These are phyloP conservation scores for Auriscalpium vulgare DNA, from an alignment of 768 basidiomycete species.

Conservation along the genomic window DNA sequence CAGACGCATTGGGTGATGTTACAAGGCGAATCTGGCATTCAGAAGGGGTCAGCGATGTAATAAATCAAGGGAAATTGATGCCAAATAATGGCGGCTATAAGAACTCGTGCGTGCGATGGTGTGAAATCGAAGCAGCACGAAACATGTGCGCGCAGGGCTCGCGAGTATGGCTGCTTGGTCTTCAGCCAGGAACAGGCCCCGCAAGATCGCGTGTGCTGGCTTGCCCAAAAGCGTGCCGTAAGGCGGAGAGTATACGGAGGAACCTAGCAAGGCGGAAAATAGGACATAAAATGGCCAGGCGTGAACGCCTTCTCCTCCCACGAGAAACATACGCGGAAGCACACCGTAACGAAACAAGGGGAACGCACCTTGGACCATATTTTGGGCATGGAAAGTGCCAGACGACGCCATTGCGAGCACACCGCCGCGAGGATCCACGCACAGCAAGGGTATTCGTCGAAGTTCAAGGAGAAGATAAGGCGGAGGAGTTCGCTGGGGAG, in stretches of 20 bases:
- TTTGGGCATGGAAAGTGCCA: slow-evolving; percentile 56
- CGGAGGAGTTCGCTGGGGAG: slow-evolving; percentile 68
- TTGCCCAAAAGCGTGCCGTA: not conserved
- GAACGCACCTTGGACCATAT: slow-evolving; percentile 67
- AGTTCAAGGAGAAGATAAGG: slow-evolving; percentile 62
- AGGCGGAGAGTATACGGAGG: not conserved
- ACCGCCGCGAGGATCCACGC: slow-evolving; percentile 73
- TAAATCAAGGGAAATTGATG: slow-evolving; percentile 6
- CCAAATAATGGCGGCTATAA: not conserved
- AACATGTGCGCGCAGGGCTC: too few species aligned
- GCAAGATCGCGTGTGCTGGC: not conserved
- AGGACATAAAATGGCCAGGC: not conserved
- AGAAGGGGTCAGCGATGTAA: slow-evolving; percentile 9
- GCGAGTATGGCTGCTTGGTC: too few species aligned
- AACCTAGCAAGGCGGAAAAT: not conserved
- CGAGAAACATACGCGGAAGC: not conserved
- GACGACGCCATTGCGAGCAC: slow-evolving; percentile 55
- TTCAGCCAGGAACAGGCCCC: not conserved
- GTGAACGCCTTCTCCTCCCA: not conserved
- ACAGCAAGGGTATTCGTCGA: slow-evolving; percentile 62
- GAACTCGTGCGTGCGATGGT: too few species aligned
- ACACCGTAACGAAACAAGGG: slow-evolving; percentile 1
- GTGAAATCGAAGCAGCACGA: too few species aligned
- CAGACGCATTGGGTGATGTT: slow-evolving; percentile 60
- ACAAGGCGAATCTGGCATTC: slow-evolving; percentile 56